Conservation (phyloP, 257 asterid species). For the Dorcoceras hygrometricum region DNA sequence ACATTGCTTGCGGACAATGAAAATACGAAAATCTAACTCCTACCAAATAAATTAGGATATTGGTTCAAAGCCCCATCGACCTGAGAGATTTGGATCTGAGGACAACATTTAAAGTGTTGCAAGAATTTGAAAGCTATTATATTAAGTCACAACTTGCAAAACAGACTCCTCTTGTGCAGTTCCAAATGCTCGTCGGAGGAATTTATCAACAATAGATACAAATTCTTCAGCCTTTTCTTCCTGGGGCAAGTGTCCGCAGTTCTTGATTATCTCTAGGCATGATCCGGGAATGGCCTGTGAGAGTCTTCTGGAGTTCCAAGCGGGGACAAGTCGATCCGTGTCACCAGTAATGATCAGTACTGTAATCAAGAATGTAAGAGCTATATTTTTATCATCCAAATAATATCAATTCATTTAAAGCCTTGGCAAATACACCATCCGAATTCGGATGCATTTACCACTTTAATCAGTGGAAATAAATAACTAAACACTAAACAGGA, state of each 20-base stretch:
- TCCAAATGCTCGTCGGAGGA: constrained; percentile 48
- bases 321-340: constrained; percentile 82
- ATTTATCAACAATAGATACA: constrained; percentile 59
- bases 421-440: not conserved
- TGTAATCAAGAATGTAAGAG: constrained; percentile 35
- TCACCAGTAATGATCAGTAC: constrained; percentile 89
- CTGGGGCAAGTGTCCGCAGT: constrained; percentile 92
- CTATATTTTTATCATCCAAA: constrained; percentile 18
- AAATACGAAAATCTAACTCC: no score
- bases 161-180: constrained; percentile 38
- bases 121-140: not conserved
- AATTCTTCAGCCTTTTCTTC: constrained; percentile 90
- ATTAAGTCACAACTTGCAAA: constrained; percentile 47
- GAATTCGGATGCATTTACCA: not conserved
- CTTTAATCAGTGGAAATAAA: not conserved
- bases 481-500: not conserved
- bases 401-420: not conserved
- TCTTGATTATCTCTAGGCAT: constrained; percentile 61
- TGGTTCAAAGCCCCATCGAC: no score
- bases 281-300: constrained; percentile 83
- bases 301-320: constrained; percentile 82
- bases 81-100: no score
- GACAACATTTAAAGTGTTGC: not conserved
- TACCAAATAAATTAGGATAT: no score
- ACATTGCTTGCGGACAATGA: no score